These are phyloP conservation scores for Plenodomus lindquistii DNA, from an alignment of 2,329 filamentous ascomycete species.

Conservation along the genomic window DNA sequence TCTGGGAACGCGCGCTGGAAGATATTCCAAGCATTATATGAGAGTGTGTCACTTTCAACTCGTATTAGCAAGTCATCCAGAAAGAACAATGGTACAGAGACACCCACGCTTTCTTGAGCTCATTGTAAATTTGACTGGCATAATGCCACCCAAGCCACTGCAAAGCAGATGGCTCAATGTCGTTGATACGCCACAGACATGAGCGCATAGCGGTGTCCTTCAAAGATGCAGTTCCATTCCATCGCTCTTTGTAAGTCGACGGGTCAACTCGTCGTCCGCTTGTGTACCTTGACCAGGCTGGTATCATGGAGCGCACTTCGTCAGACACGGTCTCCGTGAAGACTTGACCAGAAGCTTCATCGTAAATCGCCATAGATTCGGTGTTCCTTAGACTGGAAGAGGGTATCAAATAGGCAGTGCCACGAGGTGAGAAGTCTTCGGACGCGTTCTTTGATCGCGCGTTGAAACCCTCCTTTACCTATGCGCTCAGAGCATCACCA, in stretches of 20 bases:
- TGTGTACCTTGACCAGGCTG: constrained; percentile 17
- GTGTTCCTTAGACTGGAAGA: neutral
- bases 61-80: neutral
- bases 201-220: constrained; percentile 21
- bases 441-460: too few relatives aligned
- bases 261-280: constrained; percentile 18
- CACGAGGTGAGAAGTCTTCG: neutral
- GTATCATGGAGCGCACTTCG: constrained; percentile 20
- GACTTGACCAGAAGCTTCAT: constrained; percentile 19
- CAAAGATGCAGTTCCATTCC: constrained; percentile 16
- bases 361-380: constrained; percentile 7
- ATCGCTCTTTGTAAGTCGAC: constrained; percentile 8
- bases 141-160: constrained; percentile 25
- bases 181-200: constrained; percentile 21
- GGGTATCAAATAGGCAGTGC: neutral
- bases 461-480: too few relatives aligned
- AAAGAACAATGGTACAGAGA: neutral
- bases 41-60: constrained; percentile 17
- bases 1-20: constrained; percentile 23
- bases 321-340: constrained; percentile 17
- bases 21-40: constrained; percentile 19
- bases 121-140: constrained; percentile 17
- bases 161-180: constrained; percentile 17
- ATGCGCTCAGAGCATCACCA: too few relatives aligned
- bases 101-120: constrained; percentile 17